phyloP scores from a whole-genome alignment of 805 yeast species.

The Barnettozyma siamensis region DNA sequence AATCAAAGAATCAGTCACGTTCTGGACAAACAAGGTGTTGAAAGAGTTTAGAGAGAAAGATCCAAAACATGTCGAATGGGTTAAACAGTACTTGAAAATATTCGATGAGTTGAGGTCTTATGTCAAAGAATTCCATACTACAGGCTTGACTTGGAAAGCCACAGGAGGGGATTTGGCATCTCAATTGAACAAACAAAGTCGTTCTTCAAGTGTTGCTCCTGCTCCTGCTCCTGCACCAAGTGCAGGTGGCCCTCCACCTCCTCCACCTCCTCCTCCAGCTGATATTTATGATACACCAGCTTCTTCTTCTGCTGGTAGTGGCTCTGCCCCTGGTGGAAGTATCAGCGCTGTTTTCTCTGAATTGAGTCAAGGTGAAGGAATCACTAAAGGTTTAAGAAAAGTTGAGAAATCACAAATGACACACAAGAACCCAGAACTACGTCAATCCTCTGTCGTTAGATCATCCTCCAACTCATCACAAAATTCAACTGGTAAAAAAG shows the following conservation, averaged over 20 bases:
- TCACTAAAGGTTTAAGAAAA: slow-evolving; percentile 82
- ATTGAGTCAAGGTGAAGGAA: slow-evolving; percentile 74
- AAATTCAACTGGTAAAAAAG: slow-evolving; percentile 33
- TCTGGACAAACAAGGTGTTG: slow-evolving; percentile 88
- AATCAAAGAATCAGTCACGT: slow-evolving; percentile 85
- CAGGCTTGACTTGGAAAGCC: slow-evolving; percentile 80
- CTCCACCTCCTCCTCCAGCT: slow-evolving; percentile 77
- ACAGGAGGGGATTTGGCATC: slow-evolving; percentile 54
- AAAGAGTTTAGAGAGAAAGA: slow-evolving; percentile 78
- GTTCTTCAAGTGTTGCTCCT: slow-evolving; percentile 26
- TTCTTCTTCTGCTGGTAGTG: slow-evolving; percentile 17
- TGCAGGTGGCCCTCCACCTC: slow-evolving; percentile 28
- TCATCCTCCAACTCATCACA: slow-evolving; percentile 6
- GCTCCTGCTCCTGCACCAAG: slow-evolving; percentile 32
- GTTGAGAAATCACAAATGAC: slow-evolving; percentile 94
- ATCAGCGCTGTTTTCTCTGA: slow-evolving; percentile 90
- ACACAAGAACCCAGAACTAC: slow-evolving; percentile 81
- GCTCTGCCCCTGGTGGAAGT: slow-evolving; percentile 41
- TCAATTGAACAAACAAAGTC: slow-evolving; percentile 34
- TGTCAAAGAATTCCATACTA: slow-evolving; percentile 70
- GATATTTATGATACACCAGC: slow-evolving; percentile 45
- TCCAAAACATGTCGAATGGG: slow-evolving; percentile 75
- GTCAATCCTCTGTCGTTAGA: slow-evolving; percentile 46
- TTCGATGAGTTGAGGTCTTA: slow-evolving; percentile 68
- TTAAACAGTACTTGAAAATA: slow-evolving; percentile 51